Evolutionary conservation across 768 basidiomycete species (phyloP).

Genomic region (Xerocomellus chrysenteron): DNA sequence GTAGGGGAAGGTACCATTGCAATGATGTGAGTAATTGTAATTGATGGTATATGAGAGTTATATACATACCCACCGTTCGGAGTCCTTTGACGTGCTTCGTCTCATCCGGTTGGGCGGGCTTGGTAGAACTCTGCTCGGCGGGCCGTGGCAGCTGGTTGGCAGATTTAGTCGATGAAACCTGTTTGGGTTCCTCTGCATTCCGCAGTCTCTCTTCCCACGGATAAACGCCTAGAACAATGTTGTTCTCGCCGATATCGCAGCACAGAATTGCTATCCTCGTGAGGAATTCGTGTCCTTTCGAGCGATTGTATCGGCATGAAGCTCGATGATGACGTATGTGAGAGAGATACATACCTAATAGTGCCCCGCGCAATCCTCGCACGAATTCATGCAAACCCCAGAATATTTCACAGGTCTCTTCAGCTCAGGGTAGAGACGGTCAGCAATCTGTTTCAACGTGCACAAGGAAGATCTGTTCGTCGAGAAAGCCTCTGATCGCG

Average conservation of each 20-base stretch:
- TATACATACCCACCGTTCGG: no score
- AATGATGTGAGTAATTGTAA: no score
- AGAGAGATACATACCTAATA: not conserved
- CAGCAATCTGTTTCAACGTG: not conserved
- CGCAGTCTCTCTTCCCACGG: no score
- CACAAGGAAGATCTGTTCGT: not conserved
- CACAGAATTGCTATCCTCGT: constrained; percentile 25
- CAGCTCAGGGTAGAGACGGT: not conserved
- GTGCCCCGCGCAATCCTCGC: not conserved
- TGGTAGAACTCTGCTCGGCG: no score
- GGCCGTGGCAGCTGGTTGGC: no score
- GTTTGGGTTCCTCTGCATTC: no score
- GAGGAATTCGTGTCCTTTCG: constrained; percentile 10
- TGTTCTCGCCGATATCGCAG: constrained; percentile 19
- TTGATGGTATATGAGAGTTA: no score
- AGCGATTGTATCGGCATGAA: not conserved
- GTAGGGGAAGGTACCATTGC: no score
- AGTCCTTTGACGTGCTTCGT: no score
- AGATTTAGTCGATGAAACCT: no score
- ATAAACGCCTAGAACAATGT: not conserved
- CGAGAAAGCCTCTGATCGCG: not conserved
- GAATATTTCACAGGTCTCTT: not conserved
- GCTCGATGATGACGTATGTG: not conserved
- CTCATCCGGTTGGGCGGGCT: no score
- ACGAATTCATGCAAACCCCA: constrained; percentile 1